Base-by-base conservation (phyloP, 345 rosid genomes). In the Murraya paniculata region DNA sequence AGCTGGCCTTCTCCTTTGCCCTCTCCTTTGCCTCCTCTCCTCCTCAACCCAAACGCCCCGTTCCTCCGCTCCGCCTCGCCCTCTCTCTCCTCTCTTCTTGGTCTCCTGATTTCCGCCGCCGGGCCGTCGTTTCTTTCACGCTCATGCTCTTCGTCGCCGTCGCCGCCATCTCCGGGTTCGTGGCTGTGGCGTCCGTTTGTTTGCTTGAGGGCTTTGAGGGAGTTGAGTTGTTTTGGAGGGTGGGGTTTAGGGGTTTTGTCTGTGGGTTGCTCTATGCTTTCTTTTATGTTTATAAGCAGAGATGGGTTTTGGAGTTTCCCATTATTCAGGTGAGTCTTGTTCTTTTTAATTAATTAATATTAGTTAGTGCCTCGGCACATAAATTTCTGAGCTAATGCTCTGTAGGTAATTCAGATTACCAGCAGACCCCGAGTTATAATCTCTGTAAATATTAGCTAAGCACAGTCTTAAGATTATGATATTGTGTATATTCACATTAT, bases 271-370 rank as follows among this genome's bases (percentile, higher is more conserved):
- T 89, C 33, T 94, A 94, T 65, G 95, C 86, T 0, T 79, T 68
- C 5, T 80, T 88, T 38, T 90, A 82, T 73, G 83, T 90, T 6
- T 82, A 81, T 38, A 88, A 85, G 84, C 88, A 78, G 30, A 75
- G 95, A 81, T 92, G 99, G 98, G 79, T 94, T 9, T 81, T 96
- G 86, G 84, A 89, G 81, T 96, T 96, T 71, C 97, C 99, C 24
- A 90, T 92, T 73, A 89, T 96, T 87, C 99, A 96, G 94, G 99
- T 75, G 3, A 4, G 61, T 24, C 0, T 62, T 50, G 35, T 30
- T 0, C n/a, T 30, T 55, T 16, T 16, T 61, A 11, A 7, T 30
- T 28, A n/a, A 50, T 53, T 53, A 45, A 45, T 45, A 13, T 45
- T 1, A 45, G 16, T 45, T 45, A 45, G 13, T 11, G 4, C 48